Conservation (phyloP, 2,329 filamentous ascomycete genomes). For the Calonectria pauciramosa region DNA sequence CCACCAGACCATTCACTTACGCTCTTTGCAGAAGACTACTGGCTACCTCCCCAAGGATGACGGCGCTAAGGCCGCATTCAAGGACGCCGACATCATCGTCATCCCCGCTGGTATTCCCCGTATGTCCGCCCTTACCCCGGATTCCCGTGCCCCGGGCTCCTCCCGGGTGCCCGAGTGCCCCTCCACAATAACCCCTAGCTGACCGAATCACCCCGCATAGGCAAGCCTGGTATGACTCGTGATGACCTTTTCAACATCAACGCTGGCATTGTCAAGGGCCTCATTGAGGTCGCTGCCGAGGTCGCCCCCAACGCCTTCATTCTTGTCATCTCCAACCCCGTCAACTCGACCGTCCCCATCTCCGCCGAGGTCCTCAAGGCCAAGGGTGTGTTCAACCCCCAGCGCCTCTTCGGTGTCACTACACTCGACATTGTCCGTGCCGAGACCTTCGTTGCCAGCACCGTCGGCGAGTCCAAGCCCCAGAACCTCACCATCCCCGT, state of each 20-base stretch:
- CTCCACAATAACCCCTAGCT: constrained; percentile 29
- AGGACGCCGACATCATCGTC: constrained; percentile 94
- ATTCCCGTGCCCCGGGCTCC: constrained; percentile 35
- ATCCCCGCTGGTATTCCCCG: constrained; percentile 98
- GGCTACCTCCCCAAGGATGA: constrained; percentile 90
- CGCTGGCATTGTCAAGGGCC: constrained; percentile 94
- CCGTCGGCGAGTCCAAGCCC: constrained; percentile 85
- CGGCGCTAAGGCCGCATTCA: constrained; percentile 89
- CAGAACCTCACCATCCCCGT: constrained; percentile 90
- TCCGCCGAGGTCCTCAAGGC: constrained; percentile 96
- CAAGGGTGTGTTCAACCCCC: constrained; percentile 92
- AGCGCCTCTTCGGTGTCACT: constrained; percentile 98
- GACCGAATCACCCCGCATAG: constrained; percentile 61
- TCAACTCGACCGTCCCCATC: constrained; percentile 99
- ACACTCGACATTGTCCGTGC: constrained; percentile 98
- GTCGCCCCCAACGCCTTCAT: constrained; percentile 93
- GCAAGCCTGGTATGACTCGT: constrained; percentile 99
- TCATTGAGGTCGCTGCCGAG: constrained; percentile 90
- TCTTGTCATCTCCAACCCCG: constrained; percentile 98
- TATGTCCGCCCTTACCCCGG: constrained; percentile 62
- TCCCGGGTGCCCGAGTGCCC: constrained; percentile 35
- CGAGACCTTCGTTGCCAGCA: constrained; percentile 93
- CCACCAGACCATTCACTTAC: constrained; percentile 47
- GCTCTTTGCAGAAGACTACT: constrained; percentile 76
- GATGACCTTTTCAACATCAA: constrained; percentile 99